A percentile compares a stretch with the other conserved stretches of the same genome.
These are phyloP conservation scores for Podospora bellae-mahoneyi DNA, from an alignment of 495 filamentous ascomycete genomes.

Conservation along the genomic window DNA sequence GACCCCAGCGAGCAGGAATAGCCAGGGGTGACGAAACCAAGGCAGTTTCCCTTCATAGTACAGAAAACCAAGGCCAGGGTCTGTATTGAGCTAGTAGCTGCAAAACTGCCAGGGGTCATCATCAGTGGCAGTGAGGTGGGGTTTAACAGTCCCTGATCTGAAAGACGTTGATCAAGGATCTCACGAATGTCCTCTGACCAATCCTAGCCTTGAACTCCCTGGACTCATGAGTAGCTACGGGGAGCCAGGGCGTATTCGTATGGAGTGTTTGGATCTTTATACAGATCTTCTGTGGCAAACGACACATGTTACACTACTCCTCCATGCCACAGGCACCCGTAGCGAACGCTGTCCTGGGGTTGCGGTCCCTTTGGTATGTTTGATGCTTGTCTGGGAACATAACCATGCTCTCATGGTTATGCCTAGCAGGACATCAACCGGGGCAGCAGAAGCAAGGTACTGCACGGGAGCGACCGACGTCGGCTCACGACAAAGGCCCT, in stretches of 20 bases:
- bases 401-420: constrained; percentile 37
- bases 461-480: constrained; percentile 22
- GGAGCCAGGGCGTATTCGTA: not conserved
- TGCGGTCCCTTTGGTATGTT: constrained; percentile 38
- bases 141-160: constrained; percentile 15
- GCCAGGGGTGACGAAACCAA: constrained; percentile 27
- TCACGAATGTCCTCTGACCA: constrained; percentile 18
- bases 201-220: constrained; percentile 7
- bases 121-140: constrained; percentile 19
- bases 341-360: constrained; percentile 15
- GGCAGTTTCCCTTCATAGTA: not conserved
- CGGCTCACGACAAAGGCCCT: constrained; percentile 7
- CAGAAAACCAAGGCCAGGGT: constrained; percentile 5
- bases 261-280: constrained; percentile 23
- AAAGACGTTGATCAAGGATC: constrained; percentile 16
- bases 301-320: constrained; percentile 6
- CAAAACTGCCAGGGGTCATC: constrained; percentile 9
- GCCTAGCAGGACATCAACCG: constrained; percentile 34
- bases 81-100: constrained; percentile 7
- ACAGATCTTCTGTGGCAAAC: constrained; percentile 24
- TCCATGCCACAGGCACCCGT: constrained; percentile 15
- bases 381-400: constrained; percentile 46
- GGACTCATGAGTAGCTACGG: not conserved
- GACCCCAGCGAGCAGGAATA: constrained; percentile 16
- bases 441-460: constrained; percentile 24